Conservation (phyloP, 495 filamentous ascomycete species). For the Glarea lozoyensis region DNA sequence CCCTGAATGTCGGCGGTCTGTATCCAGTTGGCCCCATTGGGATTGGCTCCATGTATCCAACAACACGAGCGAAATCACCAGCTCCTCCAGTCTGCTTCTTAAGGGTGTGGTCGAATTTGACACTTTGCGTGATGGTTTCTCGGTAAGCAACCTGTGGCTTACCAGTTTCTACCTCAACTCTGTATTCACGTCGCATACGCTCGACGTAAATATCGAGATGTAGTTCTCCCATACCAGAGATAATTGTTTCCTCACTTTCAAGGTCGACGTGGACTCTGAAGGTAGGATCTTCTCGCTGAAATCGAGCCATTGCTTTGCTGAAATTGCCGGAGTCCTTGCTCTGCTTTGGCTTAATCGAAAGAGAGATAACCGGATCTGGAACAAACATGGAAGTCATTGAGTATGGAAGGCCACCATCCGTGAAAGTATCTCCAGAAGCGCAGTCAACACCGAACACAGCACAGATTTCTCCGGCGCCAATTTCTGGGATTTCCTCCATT, state of each 20-base stretch:
- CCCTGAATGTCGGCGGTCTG: conserved; percentile 53
- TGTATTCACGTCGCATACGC: conserved; percentile 96
- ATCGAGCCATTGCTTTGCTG: conserved; percentile 96
- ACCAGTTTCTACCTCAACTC: conserved; percentile 89
- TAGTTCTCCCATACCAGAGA: conserved; percentile 97
- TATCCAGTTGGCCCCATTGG: conserved; percentile 53
- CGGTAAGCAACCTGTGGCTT: conserved; percentile 97
- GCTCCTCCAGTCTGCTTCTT: conserved; percentile 96
- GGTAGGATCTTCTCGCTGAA: conserved; percentile 97
- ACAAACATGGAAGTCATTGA: conserved; percentile 99
- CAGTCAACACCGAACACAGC: conserved; percentile 98
- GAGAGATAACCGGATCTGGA: conserved; percentile 94
- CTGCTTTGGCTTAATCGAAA: conserved; percentile 94
- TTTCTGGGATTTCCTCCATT: conserved; percentile 91
- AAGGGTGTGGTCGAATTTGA: conserved; percentile 85
- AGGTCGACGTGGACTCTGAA: conserved; percentile 89
- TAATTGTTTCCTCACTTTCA: conserved; percentile 91
- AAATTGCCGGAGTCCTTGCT: conserved; percentile 91
- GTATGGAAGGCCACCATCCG: conserved; percentile 87
- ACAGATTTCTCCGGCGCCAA: conserved; percentile 95
- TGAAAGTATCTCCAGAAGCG: conserved; percentile 97
- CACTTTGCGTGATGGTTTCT: conserved; percentile 73
- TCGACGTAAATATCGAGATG: conserved; percentile 98
- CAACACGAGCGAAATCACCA: conserved; percentile 90
- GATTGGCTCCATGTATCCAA: conserved; percentile 88